phyloP scores from a whole-genome alignment of 2,329 filamentous ascomycete genomes.

The Hymenoscyphus linearis region DNA sequence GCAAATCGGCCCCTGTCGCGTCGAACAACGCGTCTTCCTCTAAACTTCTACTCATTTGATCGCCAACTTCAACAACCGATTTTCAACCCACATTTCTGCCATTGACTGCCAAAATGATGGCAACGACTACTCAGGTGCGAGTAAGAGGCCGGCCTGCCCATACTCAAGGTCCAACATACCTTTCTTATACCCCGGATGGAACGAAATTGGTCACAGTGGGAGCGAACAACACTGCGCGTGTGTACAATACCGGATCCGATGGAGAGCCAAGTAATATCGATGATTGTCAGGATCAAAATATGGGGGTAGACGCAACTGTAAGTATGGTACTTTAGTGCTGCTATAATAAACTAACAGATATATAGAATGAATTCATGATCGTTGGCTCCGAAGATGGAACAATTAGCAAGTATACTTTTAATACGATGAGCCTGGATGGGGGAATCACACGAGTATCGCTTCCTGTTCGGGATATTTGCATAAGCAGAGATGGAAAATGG shows the following conservation, averaged over 20 bases:
- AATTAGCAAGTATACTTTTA: slow-evolving; percentile 88
- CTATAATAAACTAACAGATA: slow-evolving; percentile 11
- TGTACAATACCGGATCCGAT: slow-evolving; percentile 87
- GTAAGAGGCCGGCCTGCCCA: slow-evolving; percentile 66
- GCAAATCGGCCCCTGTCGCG: background rate
- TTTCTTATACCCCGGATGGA: slow-evolving; percentile 87
- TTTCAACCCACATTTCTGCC: slow-evolving; percentile 10
- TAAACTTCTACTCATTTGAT: slow-evolving; percentile 12
- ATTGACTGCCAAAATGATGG: slow-evolving; percentile 25
- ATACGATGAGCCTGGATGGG: slow-evolving; percentile 67
- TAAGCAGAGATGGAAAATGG: slow-evolving; percentile 80
- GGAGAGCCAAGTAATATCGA: slow-evolving; percentile 91
- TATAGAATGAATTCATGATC: slow-evolving; percentile 73
- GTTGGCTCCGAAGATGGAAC: slow-evolving; percentile 90
- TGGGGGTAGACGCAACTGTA: slow-evolving; percentile 68
- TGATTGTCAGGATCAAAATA: slow-evolving; percentile 81
- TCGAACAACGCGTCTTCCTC: slow-evolving; percentile 14
- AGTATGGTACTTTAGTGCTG: slow-evolving; percentile 3
- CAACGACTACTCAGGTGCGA: slow-evolving; percentile 36
- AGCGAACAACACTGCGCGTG: slow-evolving; percentile 85
- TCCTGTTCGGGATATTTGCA: slow-evolving; percentile 77
- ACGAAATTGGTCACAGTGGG: slow-evolving; percentile 84
- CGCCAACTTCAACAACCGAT: background rate
- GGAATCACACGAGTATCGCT: slow-evolving; percentile 80
- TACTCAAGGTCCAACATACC: slow-evolving; percentile 78